Percentiles rank a stretch among this genome's conserved stretches.
Evolutionary conservation across 2,329 filamentous ascomycete species (phyloP).

Genomic region (Teratosphaeria gauchensis): DNA sequence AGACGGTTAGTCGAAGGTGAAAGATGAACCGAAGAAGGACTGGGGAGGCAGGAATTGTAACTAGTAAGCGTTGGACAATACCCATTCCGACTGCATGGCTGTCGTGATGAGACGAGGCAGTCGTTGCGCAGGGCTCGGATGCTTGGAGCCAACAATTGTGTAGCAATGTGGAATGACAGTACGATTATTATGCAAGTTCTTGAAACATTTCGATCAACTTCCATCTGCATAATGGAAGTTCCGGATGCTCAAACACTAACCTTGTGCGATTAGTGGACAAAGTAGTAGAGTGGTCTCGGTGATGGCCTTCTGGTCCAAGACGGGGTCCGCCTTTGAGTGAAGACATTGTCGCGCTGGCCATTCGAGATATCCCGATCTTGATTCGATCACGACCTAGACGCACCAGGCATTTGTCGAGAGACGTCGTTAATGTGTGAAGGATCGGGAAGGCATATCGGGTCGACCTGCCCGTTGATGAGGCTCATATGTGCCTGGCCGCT

Average conservation of each 20-base stretch:
- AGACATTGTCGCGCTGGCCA: not conserved
- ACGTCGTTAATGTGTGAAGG: too few relatives aligned
- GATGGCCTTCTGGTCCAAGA: not conserved
- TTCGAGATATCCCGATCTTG: not conserved
- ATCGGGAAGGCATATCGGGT: not conserved
- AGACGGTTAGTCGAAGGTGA: not conserved
- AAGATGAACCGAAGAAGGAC: not conserved
- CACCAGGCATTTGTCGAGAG: too few relatives aligned
- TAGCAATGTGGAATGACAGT: not conserved
- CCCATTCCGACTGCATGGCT: not conserved
- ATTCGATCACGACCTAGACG: too few relatives aligned
- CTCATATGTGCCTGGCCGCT: not conserved
- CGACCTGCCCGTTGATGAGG: not conserved
- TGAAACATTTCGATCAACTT: not conserved
- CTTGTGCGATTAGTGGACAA: not conserved
- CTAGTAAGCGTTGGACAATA: not conserved
- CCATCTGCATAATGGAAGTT: not conserved
- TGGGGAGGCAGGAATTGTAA: not conserved
- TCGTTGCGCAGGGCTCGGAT: not conserved
- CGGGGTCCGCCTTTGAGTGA: too few relatives aligned
- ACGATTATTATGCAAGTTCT: not conserved
- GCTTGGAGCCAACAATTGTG: not conserved
- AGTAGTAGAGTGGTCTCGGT: not conserved
- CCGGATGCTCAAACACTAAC: not conserved
- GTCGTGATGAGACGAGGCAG: not conserved